Evolutionary conservation across 2,329 filamentous ascomycete species (phyloP).

Genomic region (Neoscytalidium dimidiatum): DNA sequence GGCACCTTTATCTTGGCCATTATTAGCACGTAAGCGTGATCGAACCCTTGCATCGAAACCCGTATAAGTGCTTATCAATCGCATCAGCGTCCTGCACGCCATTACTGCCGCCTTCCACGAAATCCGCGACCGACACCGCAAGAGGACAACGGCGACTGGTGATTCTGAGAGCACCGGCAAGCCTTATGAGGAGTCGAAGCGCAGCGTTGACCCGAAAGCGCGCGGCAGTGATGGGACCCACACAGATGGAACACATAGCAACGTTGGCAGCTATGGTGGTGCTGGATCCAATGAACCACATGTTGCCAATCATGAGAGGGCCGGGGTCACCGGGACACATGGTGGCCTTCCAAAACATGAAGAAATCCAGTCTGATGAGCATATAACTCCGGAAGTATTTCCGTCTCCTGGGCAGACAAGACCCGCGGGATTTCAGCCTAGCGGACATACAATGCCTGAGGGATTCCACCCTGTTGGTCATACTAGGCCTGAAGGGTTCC

Average conservation of each 20-base stretch:
- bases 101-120: conserved; percentile 47
- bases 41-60: background rate
- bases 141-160: background rate
- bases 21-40: conserved; percentile 45
- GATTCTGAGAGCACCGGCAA: background rate
- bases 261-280: background rate
- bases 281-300: background rate
- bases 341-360: too few relatives aligned
- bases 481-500: too few relatives aligned
- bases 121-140: conserved; percentile 29
- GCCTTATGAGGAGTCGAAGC: background rate
- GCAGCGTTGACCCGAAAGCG: background rate
- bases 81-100: conserved; percentile 43
- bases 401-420: too few relatives aligned
- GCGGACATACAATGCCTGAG: too few relatives aligned
- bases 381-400: too few relatives aligned
- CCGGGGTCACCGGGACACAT: too few relatives aligned
- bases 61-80: background rate
- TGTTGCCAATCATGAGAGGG: too few relatives aligned
- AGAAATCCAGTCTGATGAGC: too few relatives aligned
- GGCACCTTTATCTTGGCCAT: conserved; percentile 48
- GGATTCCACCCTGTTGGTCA: too few relatives aligned
- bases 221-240: background rate
- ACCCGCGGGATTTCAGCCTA: too few relatives aligned
- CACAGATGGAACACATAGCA: too few relatives aligned